Conservation (phyloP, 352 stramenopile genomes). For the Globisporangium sylvaticum region DNA sequence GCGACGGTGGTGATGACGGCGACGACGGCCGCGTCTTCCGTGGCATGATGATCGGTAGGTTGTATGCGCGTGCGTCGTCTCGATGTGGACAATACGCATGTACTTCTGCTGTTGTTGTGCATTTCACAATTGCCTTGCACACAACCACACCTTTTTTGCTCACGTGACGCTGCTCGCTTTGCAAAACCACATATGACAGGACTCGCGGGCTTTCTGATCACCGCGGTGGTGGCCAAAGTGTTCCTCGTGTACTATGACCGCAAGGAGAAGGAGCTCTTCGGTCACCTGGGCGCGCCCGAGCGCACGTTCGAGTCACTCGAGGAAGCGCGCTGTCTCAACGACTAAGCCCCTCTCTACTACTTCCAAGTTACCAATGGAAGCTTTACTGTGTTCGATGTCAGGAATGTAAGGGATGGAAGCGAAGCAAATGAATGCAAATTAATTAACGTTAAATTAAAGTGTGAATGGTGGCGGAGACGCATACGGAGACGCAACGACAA, state of each 20-base stretch:
- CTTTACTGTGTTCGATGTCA: too few relatives aligned
- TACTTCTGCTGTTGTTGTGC: neutral
- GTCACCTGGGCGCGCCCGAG: neutral
- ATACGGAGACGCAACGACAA: neutral
- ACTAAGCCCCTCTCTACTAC: neutral
- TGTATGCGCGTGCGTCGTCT: neutral
- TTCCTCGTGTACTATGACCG: constrained; percentile 9
- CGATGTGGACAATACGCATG: neutral
- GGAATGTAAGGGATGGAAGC: too few relatives aligned
- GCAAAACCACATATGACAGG: neutral
- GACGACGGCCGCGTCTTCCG: neutral
- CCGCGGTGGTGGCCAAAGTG: constrained; percentile 10
- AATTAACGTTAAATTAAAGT: neutral
- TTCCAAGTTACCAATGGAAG: too few relatives aligned
- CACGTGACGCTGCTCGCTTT: neutral
- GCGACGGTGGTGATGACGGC: neutral
- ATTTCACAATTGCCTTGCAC: neutral
- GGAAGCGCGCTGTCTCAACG: constrained; percentile 12
- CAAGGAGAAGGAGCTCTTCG: constrained; percentile 14
- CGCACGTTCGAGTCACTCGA: constrained; percentile 9
- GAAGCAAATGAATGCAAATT: too few relatives aligned
- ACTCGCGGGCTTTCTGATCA: constrained; percentile 4
- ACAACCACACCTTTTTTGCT: neutral
- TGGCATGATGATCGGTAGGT: constrained; percentile 1
- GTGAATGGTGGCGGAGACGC: neutral